Conservation (phyloP, 768 basidiomycete species). For the Trametes gibbosa region DNA sequence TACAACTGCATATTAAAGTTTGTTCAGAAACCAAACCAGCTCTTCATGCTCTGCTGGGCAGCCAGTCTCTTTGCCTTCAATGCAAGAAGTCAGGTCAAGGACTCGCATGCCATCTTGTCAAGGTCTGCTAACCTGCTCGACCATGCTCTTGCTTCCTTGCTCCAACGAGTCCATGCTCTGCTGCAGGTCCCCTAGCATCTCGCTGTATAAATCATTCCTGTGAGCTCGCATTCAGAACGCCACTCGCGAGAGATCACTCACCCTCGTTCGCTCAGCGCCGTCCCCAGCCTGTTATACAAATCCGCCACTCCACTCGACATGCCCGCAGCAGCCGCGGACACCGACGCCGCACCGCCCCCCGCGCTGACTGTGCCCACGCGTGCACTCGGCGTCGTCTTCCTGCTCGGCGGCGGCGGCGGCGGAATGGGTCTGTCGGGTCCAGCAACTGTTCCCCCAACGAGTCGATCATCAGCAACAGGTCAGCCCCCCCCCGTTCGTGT, state of each 20-base stretch:
- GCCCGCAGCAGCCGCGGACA: constrained; percentile 20
- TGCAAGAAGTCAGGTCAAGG: background rate
- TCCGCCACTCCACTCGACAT: constrained; percentile 25
- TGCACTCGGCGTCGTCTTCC: constrained; percentile 13
- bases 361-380: background rate
- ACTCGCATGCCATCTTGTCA: background rate
- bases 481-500: background rate
- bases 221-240: background rate
- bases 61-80: constrained; percentile 61
- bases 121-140: constrained; percentile 46
- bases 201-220: constrained; percentile 35
- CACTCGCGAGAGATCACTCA: constrained; percentile 27
- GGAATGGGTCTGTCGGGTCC: constrained; percentile 62
- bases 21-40: constrained; percentile 59
- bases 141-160: constrained; percentile 64
- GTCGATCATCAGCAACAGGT: background rate
- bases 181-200: constrained; percentile 59
- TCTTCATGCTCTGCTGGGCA: constrained; percentile 58
- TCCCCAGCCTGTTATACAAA: constrained; percentile 33
- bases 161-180: constrained; percentile 64
- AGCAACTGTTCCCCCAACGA: constrained; percentile 44
- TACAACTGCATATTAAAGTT: background rate
- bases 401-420: constrained; percentile 23
- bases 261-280: constrained; percentile 65
- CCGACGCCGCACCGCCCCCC: background rate